Conservation (phyloP, 2,329 filamentous ascomycete species). For the Trichoderma afroharzianum region DNA sequence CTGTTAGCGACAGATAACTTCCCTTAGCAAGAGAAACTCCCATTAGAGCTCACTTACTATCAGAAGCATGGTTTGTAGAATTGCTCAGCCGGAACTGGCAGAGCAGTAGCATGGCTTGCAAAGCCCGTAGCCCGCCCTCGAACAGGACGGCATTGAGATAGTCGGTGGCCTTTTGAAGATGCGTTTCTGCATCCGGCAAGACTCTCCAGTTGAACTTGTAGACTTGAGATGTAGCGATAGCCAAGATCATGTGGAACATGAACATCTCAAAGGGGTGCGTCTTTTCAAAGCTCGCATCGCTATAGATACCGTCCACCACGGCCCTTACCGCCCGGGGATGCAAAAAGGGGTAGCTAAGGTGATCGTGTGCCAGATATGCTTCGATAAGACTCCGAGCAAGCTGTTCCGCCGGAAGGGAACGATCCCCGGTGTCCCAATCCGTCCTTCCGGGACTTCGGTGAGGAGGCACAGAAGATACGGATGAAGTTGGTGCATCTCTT, state of each 20-base stretch:
- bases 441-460: constrained; percentile 17
- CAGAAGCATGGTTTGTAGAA: constrained; percentile 28
- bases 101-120: constrained; percentile 41
- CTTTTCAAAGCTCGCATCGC: constrained; percentile 11
- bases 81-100: constrained; percentile 42
- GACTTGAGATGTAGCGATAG: constrained; percentile 41
- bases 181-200: constrained; percentile 40
- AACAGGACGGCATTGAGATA: constrained; percentile 37
- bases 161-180: constrained; percentile 37
- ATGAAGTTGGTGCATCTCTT: constrained; percentile 18
- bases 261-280: constrained; percentile 33
- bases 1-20: constrained; percentile 20
- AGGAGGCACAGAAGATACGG: constrained; percentile 2
- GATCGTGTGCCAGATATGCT: constrained; percentile 41
- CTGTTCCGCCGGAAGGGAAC: constrained; percentile 30
- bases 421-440: neutral
- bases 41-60: neutral
- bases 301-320: constrained; percentile 30
- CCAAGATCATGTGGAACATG: constrained; percentile 41
- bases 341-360: constrained; percentile 42
- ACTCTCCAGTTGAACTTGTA: constrained; percentile 44
- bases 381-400: constrained; percentile 36
- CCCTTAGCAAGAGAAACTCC: neutral
- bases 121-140: constrained; percentile 32
- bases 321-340: constrained; percentile 28